phyloP scores from a whole-genome alignment of 192 early-diverging fungal species.

The Rhizophagus sp. region DNA sequence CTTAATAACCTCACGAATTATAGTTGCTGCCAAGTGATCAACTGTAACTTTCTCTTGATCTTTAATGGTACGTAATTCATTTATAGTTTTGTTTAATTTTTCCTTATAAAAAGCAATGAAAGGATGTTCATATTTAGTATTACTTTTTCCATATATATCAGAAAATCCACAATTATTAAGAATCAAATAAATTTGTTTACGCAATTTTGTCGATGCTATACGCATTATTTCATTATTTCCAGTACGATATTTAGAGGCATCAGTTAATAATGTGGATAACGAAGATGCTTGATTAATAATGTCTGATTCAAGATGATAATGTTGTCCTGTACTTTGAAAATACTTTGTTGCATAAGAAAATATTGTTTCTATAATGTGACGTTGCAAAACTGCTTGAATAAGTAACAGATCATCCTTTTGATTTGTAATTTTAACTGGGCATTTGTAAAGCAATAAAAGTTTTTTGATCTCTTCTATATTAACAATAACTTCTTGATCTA shows the following conservation, averaged over 20 bases:
- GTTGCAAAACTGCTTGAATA: too few species aligned
- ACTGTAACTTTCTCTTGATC: not conserved
- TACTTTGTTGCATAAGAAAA: too few species aligned
- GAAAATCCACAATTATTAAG: not conserved
- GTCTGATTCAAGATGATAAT: too few species aligned
- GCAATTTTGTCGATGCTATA: not conserved
- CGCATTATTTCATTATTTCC: not conserved
- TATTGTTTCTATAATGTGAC: too few species aligned
- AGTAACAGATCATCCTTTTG: too few species aligned
- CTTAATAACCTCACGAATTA: not conserved
- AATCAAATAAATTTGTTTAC: not conserved
- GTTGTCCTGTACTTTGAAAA: too few species aligned
- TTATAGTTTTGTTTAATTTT: not conserved
- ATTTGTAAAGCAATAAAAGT: too few species aligned
- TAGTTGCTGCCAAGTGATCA: not conserved
- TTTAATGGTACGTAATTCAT: not conserved
- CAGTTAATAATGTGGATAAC: not conserved
- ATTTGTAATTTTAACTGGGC: too few species aligned
- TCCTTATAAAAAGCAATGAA: not conserved
- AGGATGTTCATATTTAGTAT: not conserved
- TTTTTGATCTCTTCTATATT: too few species aligned
- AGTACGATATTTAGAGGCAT: not conserved
- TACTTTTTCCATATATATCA: too few species aligned
- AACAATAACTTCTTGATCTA: too few species aligned
- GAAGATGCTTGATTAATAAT: too few species aligned